Evolutionary conservation across 2,329 filamentous ascomycete genomes (phyloP), one percentile per base, ranked within the genome.

Genomic region (Domatiomyces catenatus): DNA sequence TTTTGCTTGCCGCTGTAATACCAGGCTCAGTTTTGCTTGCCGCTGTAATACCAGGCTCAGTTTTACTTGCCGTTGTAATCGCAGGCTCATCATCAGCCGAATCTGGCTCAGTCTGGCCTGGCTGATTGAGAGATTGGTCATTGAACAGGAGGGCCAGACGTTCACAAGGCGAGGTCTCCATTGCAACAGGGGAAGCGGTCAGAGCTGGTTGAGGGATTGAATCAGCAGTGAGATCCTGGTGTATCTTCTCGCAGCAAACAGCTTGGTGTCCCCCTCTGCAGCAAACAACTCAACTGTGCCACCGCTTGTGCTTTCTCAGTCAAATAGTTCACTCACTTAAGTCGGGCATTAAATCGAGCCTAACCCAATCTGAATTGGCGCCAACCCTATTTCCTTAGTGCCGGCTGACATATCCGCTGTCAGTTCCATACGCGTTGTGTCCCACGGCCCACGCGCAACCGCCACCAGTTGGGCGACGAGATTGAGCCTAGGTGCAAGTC

Each of bases 51-150:
- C n/a, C n/a, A n/a, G n/a, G n/a, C 44, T 58, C 56, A 24, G 36
- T 45, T 22, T 48, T 22, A 15, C 55, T 46, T n/a, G n/a, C n/a
- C n/a, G 36, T 45, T 22, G 48, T 22, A 15, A 56, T 46, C n/a
- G n/a, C n/a, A n/a, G n/a, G n/a, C 44, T 58, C 56, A 24, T 50
- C 46, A 36, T 52, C 54, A 10, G 52, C 50, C 44, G 56, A 55
- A 28, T 56, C 52, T 48, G 28, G 42, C 47, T 52, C 24, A 12
- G 32, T 15, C 15, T 5, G 32, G 32, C 15, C 32, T 39, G 32
- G 15, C 10, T 39, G 32, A 15, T 10, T 15, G 15, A 53, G 49
- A 24, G 49, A 20, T 26, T 49, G 22, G 24, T 43, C 48, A 22
- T 42, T 48, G 42, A 58, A 57, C 47, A 59, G 39, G 12, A 48